A percentile compares a stretch with the other conserved stretches of the same genome.
Evolutionary conservation across 768 basidiomycete genomes (phyloP).

Genomic region (Aureoboletus auriporus): DNA sequence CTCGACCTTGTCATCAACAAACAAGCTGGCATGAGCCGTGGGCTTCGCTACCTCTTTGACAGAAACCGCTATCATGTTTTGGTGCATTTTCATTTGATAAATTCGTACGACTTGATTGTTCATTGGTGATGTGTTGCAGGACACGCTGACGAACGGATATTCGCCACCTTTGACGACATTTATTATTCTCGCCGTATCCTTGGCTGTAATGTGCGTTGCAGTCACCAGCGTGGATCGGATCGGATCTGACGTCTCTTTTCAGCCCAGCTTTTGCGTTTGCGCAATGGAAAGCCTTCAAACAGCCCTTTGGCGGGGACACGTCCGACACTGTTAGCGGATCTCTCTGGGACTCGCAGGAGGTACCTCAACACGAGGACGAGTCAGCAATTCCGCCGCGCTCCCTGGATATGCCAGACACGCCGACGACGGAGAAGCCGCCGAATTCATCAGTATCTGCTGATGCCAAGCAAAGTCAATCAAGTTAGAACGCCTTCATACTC

Average conservation of each 20-base stretch:
- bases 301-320: conserved; percentile 40
- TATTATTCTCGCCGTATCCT: conserved; percentile 48
- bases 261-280: conserved; percentile 52
- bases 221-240: neutral
- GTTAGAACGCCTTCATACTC: conserved; percentile 1
- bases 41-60: conserved; percentile 61
- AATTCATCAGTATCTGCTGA: conserved; percentile 3
- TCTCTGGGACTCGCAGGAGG: conserved; percentile 22
- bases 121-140: conserved; percentile 30
- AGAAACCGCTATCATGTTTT: conserved; percentile 53
- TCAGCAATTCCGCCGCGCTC: conserved; percentile 7
- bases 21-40: conserved; percentile 60
- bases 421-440: conserved; percentile 16
- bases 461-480: conserved; percentile 3
- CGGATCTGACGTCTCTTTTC: neutral
- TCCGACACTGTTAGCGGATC: conserved; percentile 22
- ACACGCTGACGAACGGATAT: conserved; percentile 46
- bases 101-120: neutral
- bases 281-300: conserved; percentile 51
- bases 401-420: conserved; percentile 13
- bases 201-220: conserved; percentile 50
- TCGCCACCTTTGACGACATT: conserved; percentile 46
- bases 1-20: conserved; percentile 53
- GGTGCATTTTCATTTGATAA: conserved; percentile 32
- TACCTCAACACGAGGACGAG: conserved; percentile 19